Evolutionary conservation across 2,329 filamentous ascomycete genomes (phyloP).

Genomic region (Raffaelea ambrosiae): DNA sequence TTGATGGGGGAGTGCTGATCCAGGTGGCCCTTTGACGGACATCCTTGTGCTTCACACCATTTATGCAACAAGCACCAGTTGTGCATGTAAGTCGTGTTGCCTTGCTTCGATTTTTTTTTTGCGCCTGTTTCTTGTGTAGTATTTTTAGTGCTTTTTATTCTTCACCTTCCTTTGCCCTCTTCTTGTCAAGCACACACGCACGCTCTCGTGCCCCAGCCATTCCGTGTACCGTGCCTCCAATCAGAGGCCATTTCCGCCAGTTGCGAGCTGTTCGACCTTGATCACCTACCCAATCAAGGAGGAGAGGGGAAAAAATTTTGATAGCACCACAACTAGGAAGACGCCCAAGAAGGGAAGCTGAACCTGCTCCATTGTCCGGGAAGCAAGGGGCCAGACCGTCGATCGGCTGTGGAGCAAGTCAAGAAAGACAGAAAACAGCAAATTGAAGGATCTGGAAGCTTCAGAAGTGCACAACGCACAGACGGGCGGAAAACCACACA

Average conservation of each 20-base stretch:
- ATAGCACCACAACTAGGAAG: background rate
- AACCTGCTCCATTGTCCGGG: background rate
- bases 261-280: background rate
- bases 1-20: constrained; percentile 7
- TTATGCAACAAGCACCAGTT: constrained; percentile 18
- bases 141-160: background rate
- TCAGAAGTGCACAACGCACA: too few relatives aligned
- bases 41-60: constrained; percentile 9
- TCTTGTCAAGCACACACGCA: background rate
- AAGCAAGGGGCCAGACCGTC: background rate
- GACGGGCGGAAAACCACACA: too few relatives aligned
- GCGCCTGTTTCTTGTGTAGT: constrained; percentile 5
- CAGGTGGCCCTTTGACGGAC: constrained; percentile 8
- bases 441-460: background rate
- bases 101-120: background rate
- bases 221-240: constrained; percentile 4
- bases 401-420: background rate
- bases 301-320: background rate
- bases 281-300: background rate
- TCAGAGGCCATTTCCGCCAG: background rate
- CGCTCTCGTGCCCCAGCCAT: background rate
- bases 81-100: constrained; percentile 19
- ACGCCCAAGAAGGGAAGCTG: background rate
- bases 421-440: background rate
- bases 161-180: background rate